Conservation (phyloP, 2,329 filamentous ascomycete species). For the Bipolaris zeicola region DNA sequence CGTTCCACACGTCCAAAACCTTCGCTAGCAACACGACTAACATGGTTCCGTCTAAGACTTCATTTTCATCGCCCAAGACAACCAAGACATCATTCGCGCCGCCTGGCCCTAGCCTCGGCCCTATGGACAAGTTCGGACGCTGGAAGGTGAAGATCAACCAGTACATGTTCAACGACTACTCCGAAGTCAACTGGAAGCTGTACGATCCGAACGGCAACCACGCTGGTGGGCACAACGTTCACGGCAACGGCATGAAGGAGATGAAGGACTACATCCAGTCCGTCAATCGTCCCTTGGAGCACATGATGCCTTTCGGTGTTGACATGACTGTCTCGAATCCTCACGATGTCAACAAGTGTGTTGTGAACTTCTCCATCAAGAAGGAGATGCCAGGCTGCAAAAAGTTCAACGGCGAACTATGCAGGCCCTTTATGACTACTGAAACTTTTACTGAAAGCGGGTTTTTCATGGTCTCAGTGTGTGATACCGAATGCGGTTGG, state of each 20-base stretch:
- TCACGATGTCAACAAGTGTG: constrained; percentile 1
- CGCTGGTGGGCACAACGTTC: constrained; percentile 6
- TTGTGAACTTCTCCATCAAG: constrained; percentile 11
- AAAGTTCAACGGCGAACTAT: background rate
- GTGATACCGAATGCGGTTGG: background rate
- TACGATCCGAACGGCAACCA: constrained; percentile 21
- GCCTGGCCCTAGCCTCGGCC: background rate
- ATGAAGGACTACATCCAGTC: constrained; percentile 12
- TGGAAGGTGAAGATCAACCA: constrained; percentile 23
- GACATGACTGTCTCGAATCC: constrained; percentile 1
- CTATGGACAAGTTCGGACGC: constrained; percentile 13
- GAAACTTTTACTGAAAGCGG: constrained; percentile 13
- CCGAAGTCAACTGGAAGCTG: constrained; percentile 22
- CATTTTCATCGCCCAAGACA: background rate
- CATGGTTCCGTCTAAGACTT: background rate
- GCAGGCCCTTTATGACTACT: constrained; percentile 13
- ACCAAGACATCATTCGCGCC: background rate
- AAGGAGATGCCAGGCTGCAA: constrained; percentile 12
- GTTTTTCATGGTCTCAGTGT: constrained; percentile 10
- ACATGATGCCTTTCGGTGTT: constrained; percentile 18
- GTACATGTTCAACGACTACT: constrained; percentile 13
- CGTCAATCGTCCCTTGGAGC: constrained; percentile 4
- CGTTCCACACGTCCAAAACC: constrained; percentile 3
- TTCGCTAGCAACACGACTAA: constrained; percentile 12
- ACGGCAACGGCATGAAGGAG: background rate